Evolutionary conservation across 768 basidiomycete species (phyloP).

Genomic region (Macrolepiota dolichaula): DNA sequence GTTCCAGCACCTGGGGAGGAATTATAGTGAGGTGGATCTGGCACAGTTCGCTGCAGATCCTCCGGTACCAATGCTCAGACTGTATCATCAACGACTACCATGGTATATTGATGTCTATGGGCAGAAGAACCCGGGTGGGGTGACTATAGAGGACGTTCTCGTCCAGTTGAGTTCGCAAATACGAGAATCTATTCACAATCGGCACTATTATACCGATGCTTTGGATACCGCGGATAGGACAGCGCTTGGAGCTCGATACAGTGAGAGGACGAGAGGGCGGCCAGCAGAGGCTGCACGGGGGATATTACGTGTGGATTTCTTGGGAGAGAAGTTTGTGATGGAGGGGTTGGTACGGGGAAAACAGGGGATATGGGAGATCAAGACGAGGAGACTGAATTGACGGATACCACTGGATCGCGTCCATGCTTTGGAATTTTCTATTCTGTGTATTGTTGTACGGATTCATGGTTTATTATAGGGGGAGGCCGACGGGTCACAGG

Average conservation of each 20-base stretch:
- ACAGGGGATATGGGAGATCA: conserved; percentile 67
- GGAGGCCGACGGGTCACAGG: too few species aligned
- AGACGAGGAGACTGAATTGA: conserved; percentile 30
- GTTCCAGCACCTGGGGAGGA: conserved; percentile 43
- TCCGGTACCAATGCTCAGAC: conserved; percentile 44
- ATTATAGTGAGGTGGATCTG: conserved; percentile 46
- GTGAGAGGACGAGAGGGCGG: conserved; percentile 36
- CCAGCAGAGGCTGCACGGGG: conserved; percentile 34
- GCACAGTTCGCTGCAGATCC: conserved; percentile 52
- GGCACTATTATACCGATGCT: conserved; percentile 60
- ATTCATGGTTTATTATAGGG: too few species aligned
- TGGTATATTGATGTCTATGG: conserved; percentile 66
- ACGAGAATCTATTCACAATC: conserved; percentile 37
- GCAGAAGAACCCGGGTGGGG: conserved; percentile 45
- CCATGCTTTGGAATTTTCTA: too few species aligned
- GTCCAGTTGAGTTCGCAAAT: conserved; percentile 41
- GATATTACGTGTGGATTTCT: conserved; percentile 56
- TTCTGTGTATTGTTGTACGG: neutral
- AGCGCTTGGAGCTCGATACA: conserved; percentile 41
- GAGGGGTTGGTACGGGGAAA: conserved; percentile 50
- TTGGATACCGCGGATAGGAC: conserved; percentile 43
- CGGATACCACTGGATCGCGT: neutral
- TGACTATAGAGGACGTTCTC: conserved; percentile 57
- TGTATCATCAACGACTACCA: conserved; percentile 55
- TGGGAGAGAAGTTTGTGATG: conserved; percentile 50